Evolutionary conservation across 164 flowering plant species (phyloP), one percentile per base, ranked within the genome.

Genomic region (Platanus orientalis): DNA sequence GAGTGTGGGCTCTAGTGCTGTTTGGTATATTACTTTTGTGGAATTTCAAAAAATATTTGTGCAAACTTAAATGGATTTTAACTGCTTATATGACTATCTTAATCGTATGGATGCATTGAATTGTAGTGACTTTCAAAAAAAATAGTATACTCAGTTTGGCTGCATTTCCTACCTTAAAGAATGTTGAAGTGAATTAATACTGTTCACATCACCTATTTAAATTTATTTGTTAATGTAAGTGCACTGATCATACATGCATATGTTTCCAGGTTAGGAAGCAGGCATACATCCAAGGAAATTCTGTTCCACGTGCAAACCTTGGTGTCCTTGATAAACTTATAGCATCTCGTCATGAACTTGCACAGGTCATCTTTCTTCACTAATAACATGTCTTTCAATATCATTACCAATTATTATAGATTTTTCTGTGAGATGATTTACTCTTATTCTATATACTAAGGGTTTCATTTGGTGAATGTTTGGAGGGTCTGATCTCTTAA

Each of bases 251-350:
- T 49, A 1, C 29, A 7, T 49, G 45, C n/a, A 11, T 36, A 4
- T 48, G 1, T 51, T 55, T 66, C 19, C 86, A 95, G 97, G 92
- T 95, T 51, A 81, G 99, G 72, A 92, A 79, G 75, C 75, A 78
- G 82, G 82, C 86, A 25, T 95, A 89, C 72, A 60, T 87, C 36
- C 53, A 72, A 59, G 97, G 99, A 66, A 86, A 95, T 74, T 89
- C 96, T 71, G 84, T 70, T 57, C 97, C 99, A 47, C 81, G 23
- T 54, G 92, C 92, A 68, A 95, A 95, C 68, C 85, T 85, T 60
- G 78, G 54, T 68, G 88, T 95, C 63, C 94, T 95, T 60, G 91
- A 95, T 71, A 81, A 82, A 70, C 92, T 95, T 67, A 88, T 92
- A 52, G 81, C 83, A 65, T 74, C 92, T 30, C 96, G 97, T 55